These are phyloP conservation scores for Gynostemma pentaphyllum DNA, from an alignment of 306 rosid species.

Conservation along the genomic window DNA sequence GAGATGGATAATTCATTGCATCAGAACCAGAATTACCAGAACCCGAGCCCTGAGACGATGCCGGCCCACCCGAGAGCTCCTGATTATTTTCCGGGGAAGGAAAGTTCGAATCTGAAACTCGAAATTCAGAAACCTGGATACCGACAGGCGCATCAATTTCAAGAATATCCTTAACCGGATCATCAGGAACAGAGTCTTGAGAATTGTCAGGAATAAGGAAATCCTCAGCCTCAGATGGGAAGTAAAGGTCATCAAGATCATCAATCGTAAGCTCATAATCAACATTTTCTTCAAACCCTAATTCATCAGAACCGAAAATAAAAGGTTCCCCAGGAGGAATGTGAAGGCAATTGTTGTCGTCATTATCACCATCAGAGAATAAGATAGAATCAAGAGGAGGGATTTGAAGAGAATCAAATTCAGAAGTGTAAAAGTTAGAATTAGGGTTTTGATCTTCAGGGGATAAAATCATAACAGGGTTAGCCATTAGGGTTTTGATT, in stretches of 20 bases:
- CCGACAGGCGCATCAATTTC: background rate
- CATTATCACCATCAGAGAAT: constrained; percentile 9
- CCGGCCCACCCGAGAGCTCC: constrained; percentile 35
- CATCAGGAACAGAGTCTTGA: background rate
- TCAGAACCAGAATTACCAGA: constrained; percentile 44
- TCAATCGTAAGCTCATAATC: constrained; percentile 67
- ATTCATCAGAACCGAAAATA: constrained; percentile 36
- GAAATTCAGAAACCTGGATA: constrained; percentile 19
- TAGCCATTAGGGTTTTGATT: constrained; percentile 29
- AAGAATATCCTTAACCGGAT: background rate
- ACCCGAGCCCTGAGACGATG: constrained; percentile 73
- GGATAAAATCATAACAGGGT: constrained; percentile 7
- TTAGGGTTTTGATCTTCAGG: constrained; percentile 14
- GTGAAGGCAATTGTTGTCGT: background rate
- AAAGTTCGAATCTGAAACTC: too few species aligned
- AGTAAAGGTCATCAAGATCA: constrained; percentile 34
- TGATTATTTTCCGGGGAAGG: constrained; percentile 23
- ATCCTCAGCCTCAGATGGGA: constrained; percentile 52
- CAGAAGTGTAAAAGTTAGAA: constrained; percentile 19
- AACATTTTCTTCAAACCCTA: constrained; percentile 26
- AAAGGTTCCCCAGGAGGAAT: constrained; percentile 12
- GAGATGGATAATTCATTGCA: constrained; percentile 26
- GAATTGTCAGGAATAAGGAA: constrained; percentile 33
- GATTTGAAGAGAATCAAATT: constrained; percentile 29
- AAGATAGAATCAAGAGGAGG: constrained; percentile 54